Evolutionary conservation across 129 eudicot species (phyloP), one percentile per base, ranked within the genome.

Genomic region (Lactuca sativa): DNA sequence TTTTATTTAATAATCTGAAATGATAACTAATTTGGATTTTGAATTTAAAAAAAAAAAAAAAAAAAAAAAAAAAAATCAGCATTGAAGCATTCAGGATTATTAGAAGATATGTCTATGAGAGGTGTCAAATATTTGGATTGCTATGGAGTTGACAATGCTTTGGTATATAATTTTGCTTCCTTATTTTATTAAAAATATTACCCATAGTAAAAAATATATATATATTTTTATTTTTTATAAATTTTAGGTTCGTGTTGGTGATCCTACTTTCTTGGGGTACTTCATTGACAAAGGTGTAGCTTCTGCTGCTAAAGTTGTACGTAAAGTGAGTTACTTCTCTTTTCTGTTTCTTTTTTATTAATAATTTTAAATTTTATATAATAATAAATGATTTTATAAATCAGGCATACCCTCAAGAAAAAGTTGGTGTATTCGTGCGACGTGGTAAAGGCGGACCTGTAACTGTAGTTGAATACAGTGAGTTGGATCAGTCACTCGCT

Each of bases 381-480:
- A 9, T 8, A 43, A 8, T 43, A 43, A 8, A 43, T 43, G 9
- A 43, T 8, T 9, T 9, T 3, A 7, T 8, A 47, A 47, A 47
- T 3, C 59, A 95, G 99, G 97, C 97, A 53, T 90, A 95, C 82
- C 99, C 99, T 71, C 99, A 90, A 84, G 99, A 95, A 72, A 90
- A 88, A 53, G 99, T 95, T 78, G 99, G 99, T 56, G 99, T 95
- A 12, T 95, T 90, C 79, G 99, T 95, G 16, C 78, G 87, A 75
- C 84, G 99, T 48, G 99, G 99, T 18, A 95, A 95, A 82, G 99
- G 96, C 56, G 99, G 99, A 44, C 99, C 99, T 14, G 82, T 95
- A 31, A 78, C 95, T 72, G 99, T 95, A 58, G 99, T 90, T 76
- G 99, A 95, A 76, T 95, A 95, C 75, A 90, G 96, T 30, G 99